A percentile compares a stretch with the other conserved stretches of the same genome.
Conservation (phyloP, 1,284 basidiomycete genomes). For the Irpex sp. region DNA sequence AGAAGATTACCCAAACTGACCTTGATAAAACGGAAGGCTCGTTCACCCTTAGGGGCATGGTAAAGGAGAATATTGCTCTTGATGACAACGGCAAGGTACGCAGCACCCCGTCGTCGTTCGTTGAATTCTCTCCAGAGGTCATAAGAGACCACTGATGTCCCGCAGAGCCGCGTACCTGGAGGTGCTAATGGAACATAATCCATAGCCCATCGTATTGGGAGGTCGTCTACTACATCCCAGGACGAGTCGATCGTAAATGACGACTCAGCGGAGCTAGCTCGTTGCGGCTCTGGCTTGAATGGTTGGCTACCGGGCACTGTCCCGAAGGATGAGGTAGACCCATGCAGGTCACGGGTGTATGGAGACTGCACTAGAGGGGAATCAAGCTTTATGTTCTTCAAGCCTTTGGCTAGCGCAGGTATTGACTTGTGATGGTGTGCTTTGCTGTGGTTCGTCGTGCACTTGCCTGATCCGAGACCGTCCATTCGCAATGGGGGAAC, state of each 20-base stretch:
- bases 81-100: conserved; percentile 71
- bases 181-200: conserved; percentile 74
- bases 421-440: conserved; percentile 53
- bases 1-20: conserved; percentile 31
- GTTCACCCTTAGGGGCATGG: conserved; percentile 74
- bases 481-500: conserved; percentile 57
- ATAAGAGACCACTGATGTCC: conserved; percentile 58
- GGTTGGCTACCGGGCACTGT: conserved; percentile 1
- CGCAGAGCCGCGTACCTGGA: conserved; percentile 59
- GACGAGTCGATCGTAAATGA: conserved; percentile 41
- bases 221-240: conserved; percentile 76
- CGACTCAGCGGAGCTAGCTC: conserved; percentile 19
- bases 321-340: not conserved
- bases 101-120: conserved; percentile 47
- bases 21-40: conserved; percentile 79
- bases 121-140: conserved; percentile 60
- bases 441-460: conserved; percentile 25
- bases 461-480: conserved; percentile 46
- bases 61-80: conserved; percentile 71
- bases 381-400: conserved; percentile 55
- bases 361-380: conserved; percentile 29
- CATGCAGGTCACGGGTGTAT: conserved; percentile 15
- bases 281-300: conserved; percentile 10
- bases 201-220: conserved; percentile 76
- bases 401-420: conserved; percentile 54